Percentiles rank a stretch among this genome's conserved stretches.
These are phyloP conservation scores for Suillus bovinus DNA, from an alignment of 768 basidiomycete genomes.

Conservation along the genomic window DNA sequence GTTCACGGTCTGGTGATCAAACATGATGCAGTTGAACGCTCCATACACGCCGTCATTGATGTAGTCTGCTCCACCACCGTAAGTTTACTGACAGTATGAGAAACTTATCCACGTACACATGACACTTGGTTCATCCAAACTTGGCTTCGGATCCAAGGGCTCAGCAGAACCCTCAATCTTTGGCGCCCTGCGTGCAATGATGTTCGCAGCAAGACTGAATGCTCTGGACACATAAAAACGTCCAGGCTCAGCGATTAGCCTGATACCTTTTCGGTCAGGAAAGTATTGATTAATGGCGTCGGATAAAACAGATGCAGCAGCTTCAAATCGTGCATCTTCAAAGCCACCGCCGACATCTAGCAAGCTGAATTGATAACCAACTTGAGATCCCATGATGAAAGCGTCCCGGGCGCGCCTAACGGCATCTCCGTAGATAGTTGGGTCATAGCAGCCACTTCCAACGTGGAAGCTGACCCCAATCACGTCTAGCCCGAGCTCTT, in stretches of 20 bases:
- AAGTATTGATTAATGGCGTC: constrained; percentile 78
- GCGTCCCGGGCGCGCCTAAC: constrained; percentile 77
- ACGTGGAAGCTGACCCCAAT: constrained; percentile 98
- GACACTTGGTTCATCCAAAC: constrained; percentile 50
- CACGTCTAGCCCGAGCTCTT: constrained; percentile 78
- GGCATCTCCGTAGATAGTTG: constrained; percentile 87
- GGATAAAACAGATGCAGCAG: constrained; percentile 69
- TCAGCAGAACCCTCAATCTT: constrained; percentile 36
- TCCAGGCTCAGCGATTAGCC: constrained; percentile 95
- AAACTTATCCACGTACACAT: constrained; percentile 77
- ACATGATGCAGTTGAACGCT: constrained; percentile 94
- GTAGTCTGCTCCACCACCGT: constrained; percentile 65
- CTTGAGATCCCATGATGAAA: constrained; percentile 84
- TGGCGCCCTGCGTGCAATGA: constrained; percentile 85
- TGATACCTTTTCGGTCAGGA: constrained; percentile 64
- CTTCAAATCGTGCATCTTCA: constrained; percentile 83
- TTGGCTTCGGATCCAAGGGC: constrained; percentile 22
- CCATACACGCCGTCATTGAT: constrained; percentile 99
- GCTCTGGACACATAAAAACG: constrained; percentile 91
- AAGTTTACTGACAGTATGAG: constrained; percentile 3
- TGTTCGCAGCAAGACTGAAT: constrained; percentile 88
- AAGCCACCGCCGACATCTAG: constrained; percentile 98
- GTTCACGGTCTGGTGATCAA: constrained; percentile 92
- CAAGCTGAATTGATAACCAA: constrained; percentile 79
- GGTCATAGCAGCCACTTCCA: constrained; percentile 95